phyloP scores from a whole-genome alignment of 768 basidiomycete genomes.

The Candolleomyces eurysporus region DNA sequence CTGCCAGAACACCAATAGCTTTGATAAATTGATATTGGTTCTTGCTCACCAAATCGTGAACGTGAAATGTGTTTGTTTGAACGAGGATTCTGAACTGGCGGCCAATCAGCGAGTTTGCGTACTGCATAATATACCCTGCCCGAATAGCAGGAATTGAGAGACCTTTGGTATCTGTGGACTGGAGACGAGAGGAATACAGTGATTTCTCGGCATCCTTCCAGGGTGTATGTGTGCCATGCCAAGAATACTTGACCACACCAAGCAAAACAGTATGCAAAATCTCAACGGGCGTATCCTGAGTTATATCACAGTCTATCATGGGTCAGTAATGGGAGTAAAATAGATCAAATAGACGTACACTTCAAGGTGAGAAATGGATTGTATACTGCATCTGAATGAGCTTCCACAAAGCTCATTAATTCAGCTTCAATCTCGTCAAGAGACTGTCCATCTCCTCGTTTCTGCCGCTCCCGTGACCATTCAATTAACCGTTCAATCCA shows the following conservation, averaged over 20 bases:
- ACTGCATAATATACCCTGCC: conserved; percentile 41
- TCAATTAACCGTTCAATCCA: conserved; percentile 34
- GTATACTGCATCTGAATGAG: conserved; percentile 19
- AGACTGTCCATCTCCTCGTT: conserved; percentile 13
- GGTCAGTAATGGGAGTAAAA: not conserved
- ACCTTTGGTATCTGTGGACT: conserved; percentile 27
- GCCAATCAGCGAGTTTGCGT: conserved; percentile 39
- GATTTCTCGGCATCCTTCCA: conserved; percentile 26
- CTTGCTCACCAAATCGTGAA: conserved; percentile 10
- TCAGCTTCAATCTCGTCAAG: conserved; percentile 19
- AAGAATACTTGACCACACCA: conserved; percentile 41
- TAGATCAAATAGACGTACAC: conserved; percentile 14
- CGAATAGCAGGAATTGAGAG: conserved; percentile 32
- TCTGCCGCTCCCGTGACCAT: conserved; percentile 17
- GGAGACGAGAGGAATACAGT: conserved; percentile 26
- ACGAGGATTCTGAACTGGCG: conserved; percentile 33
- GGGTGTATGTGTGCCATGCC: conserved; percentile 29
- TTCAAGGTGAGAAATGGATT: conserved; percentile 28
- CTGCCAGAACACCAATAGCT: conserved; percentile 29
- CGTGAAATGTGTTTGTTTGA: conserved; percentile 27
- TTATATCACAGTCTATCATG: conserved; percentile 24
- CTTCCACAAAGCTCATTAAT: conserved; percentile 25
- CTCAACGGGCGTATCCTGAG: conserved; percentile 38
- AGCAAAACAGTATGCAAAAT: conserved; percentile 43
- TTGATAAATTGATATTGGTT: conserved; percentile 25